Percentiles rank a stretch among this genome's conserved stretches.
phyloP scores from a whole-genome alignment of 2,329 filamentous ascomycete species.

The Periconia macrospinosa region DNA sequence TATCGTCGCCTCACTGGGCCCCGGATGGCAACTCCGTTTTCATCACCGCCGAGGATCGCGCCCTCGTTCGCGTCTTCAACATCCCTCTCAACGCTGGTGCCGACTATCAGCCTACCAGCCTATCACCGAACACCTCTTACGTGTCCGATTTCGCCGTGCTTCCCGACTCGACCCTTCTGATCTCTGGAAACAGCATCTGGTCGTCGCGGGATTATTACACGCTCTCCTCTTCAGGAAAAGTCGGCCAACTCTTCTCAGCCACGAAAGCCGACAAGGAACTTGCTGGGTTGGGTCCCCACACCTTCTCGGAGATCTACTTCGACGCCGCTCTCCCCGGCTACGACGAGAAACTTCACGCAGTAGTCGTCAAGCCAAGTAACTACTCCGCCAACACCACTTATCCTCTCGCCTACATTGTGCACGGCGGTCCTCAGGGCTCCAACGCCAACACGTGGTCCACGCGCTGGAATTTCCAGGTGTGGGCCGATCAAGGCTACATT shows the following conservation, averaged over 20 bases:
- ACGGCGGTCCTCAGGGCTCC: conserved; percentile 78
- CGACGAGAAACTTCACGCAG: conserved; percentile 65
- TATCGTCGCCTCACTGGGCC: conserved; percentile 33
- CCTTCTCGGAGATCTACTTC: conserved; percentile 73
- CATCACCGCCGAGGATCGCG: conserved; percentile 38
- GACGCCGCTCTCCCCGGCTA: conserved; percentile 59
- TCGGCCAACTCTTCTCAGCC: conserved; percentile 57
- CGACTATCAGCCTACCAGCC: conserved; percentile 48
- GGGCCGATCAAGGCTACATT: conserved; percentile 79
- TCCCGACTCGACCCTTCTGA: conserved; percentile 58
- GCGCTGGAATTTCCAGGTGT: conserved; percentile 82
- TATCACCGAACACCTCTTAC: conserved; percentile 45
- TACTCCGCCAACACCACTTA: conserved; percentile 75
- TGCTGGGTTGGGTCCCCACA: conserved; percentile 64
- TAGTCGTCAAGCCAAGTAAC: conserved; percentile 63
- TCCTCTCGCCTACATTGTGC: conserved; percentile 76
- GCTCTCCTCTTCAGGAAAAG: conserved; percentile 33
- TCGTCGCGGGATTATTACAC: conserved; percentile 36
- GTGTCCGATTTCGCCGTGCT: conserved; percentile 54
- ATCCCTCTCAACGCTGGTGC: conserved; percentile 60
- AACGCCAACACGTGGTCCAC: conserved; percentile 78
- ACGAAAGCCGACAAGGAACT: conserved; percentile 64
- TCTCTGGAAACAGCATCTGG: conserved; percentile 37
- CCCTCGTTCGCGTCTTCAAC: conserved; percentile 56
- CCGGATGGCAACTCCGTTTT: conserved; percentile 36